Percentiles rank a stretch among this genome's conserved stretches.
phyloP scores from a whole-genome alignment of 768 basidiomycete species.

The Trametes cingulata region DNA sequence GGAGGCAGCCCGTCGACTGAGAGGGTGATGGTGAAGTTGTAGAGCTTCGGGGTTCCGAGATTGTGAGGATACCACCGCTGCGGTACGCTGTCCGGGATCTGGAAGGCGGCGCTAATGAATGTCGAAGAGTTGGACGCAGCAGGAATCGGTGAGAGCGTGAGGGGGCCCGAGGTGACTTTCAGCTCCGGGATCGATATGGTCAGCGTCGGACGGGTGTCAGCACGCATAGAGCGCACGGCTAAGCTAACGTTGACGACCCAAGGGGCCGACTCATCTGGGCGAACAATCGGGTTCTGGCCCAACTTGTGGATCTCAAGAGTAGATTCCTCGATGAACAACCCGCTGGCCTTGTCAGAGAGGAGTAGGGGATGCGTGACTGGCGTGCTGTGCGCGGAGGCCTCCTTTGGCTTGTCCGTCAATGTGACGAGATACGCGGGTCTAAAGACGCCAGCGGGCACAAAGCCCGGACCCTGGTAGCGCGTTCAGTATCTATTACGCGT shows the following conservation, averaged over 20 bases:
- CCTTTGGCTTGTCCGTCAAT: constrained; percentile 28
- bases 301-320: constrained; percentile 57
- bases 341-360: constrained; percentile 14
- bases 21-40: constrained; percentile 49
- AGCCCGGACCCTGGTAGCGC: constrained; percentile 50
- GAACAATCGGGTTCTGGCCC: constrained; percentile 44
- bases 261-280: constrained; percentile 46
- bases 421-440: constrained; percentile 57
- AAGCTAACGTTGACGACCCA: constrained; percentile 58
- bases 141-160: constrained; percentile 30
- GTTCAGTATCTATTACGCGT: background rate
- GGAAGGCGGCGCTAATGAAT: constrained; percentile 48
- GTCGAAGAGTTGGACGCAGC: constrained; percentile 32
- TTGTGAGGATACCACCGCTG: constrained; percentile 56
- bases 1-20: constrained; percentile 24
- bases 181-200: constrained; percentile 50
- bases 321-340: constrained; percentile 49
- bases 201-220: constrained; percentile 37
- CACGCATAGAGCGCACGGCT: constrained; percentile 44
- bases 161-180: constrained; percentile 37
- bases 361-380: constrained; percentile 27
- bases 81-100: constrained; percentile 46
- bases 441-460: constrained; percentile 53
- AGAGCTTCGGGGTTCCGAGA: constrained; percentile 54
- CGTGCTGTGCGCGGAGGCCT: background rate